Percentiles rank a stretch among this genome's conserved stretches.
phyloP scores from a whole-genome alignment of 2,329 filamentous ascomycete species.

The Pyricularia sp. region DNA sequence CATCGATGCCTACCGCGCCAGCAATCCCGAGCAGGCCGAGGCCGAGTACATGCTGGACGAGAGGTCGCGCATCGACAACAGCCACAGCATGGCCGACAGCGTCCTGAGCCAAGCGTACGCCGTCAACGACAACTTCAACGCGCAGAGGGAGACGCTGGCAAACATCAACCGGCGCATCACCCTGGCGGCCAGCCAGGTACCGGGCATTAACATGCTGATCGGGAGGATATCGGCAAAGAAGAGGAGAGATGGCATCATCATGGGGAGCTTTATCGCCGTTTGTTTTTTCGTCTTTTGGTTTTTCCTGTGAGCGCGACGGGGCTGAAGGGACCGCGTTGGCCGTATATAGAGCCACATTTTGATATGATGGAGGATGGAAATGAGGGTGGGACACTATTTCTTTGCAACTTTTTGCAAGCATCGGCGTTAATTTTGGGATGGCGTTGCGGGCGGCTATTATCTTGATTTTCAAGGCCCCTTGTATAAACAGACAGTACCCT shows the following conservation, averaged over 20 bases:
- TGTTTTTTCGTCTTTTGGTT: conserved; percentile 84
- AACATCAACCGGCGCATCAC: conserved; percentile 90
- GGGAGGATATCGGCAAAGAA: conserved; percentile 90
- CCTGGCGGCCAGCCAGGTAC: conserved; percentile 79
- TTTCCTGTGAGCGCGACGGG: conserved; percentile 43
- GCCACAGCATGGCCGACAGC: conserved; percentile 79
- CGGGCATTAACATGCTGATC: conserved; percentile 87
- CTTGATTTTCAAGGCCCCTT: neutral
- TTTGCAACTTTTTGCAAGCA: conserved; percentile 1
- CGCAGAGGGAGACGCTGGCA: conserved; percentile 79
- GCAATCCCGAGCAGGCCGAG: conserved; percentile 74
- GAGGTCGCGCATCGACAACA: conserved; percentile 75
- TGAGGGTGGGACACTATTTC: neutral
- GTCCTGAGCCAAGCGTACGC: conserved; percentile 94
- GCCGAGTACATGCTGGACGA: conserved; percentile 97
- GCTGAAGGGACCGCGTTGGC: neutral
- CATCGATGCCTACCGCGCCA: conserved; percentile 78
- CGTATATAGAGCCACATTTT: neutral
- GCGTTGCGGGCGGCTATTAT: neutral
- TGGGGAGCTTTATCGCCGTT: conserved; percentile 83
- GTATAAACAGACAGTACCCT: neutral
- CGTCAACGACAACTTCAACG: conserved; percentile 80
- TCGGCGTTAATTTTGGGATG: conserved; percentile 5
- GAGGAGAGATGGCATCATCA: conserved; percentile 86
- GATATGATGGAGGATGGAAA: neutral